Conservation (phyloP, 768 basidiomycete species). For the Nevesoporus exiguus region DNA sequence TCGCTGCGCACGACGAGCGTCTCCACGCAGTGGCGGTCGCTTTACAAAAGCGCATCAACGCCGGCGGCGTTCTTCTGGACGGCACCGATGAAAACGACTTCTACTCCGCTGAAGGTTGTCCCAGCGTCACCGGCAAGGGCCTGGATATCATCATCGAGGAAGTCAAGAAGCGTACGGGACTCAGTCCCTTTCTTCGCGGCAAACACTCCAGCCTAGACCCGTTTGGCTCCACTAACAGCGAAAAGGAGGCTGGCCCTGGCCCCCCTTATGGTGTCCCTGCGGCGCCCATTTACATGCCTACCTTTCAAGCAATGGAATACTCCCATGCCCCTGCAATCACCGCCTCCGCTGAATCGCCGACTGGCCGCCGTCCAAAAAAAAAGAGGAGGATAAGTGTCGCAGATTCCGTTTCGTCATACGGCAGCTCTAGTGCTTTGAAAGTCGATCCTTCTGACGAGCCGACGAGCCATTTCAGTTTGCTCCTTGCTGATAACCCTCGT, state of each 20-base stretch:
- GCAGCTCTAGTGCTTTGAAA: slow-evolving; percentile 26
- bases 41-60: slow-evolving; percentile 39
- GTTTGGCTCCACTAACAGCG: slow-evolving; percentile 40
- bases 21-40: slow-evolving; percentile 40
- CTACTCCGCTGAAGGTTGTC: slow-evolving; percentile 32
- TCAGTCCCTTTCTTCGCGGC: slow-evolving; percentile 47
- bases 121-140: slow-evolving; percentile 47
- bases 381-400: slow-evolving; percentile 36
- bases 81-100: slow-evolving; percentile 21
- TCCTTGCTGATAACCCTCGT: slow-evolving; percentile 28
- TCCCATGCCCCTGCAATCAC: slow-evolving; percentile 33
- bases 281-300: slow-evolving; percentile 39
- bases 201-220: slow-evolving; percentile 50
- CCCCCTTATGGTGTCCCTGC: slow-evolving; percentile 21
- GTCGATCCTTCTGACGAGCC: slow-evolving; percentile 25
- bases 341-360: slow-evolving; percentile 28
- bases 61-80: slow-evolving; percentile 32
- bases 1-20: slow-evolving; percentile 39
- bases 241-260: slow-evolving; percentile 33
- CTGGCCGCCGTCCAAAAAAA: slow-evolving; percentile 31
- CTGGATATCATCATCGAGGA: slow-evolving; percentile 47
- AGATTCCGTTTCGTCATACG: slow-evolving; percentile 35
- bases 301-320: slow-evolving; percentile 39
- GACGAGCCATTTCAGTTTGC: slow-evolving; percentile 16
- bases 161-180: slow-evolving; percentile 46